Evolutionary conservation across 768 basidiomycete species (phyloP).

Genomic region (Steccherinum ochraceum): DNA sequence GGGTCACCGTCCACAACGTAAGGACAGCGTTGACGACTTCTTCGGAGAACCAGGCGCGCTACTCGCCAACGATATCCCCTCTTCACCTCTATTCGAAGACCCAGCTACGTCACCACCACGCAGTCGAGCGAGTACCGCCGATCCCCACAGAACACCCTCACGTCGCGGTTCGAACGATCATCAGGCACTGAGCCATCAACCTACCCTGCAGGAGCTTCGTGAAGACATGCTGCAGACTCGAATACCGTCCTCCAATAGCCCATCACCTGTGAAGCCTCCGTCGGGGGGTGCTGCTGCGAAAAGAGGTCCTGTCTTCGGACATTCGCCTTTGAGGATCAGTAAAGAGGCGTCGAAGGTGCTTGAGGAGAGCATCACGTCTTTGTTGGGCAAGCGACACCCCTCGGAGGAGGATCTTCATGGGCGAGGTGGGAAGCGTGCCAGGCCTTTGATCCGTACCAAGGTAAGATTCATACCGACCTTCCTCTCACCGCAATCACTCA

Average conservation of each 20-base stretch:
- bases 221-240: constrained; percentile 22
- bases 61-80: too few relatives aligned
- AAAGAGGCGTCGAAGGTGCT: constrained; percentile 47
- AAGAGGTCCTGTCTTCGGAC: too few relatives aligned
- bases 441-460: constrained; percentile 31
- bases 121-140: background rate
- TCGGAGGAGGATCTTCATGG: constrained; percentile 18
- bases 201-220: constrained; percentile 11
- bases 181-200: background rate
- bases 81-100: background rate
- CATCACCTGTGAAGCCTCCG: constrained; percentile 32
- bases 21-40: too few relatives aligned
- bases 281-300: constrained; percentile 20
- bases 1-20: too few relatives aligned
- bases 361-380: constrained; percentile 60
- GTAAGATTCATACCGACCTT: constrained; percentile 13
- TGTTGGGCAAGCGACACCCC: constrained; percentile 62
- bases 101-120: constrained; percentile 1
- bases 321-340: constrained; percentile 13
- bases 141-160: background rate
- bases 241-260: constrained; percentile 55
- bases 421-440: constrained; percentile 24
- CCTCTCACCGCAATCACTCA: background rate
- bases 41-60: too few relatives aligned
- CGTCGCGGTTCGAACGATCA: background rate